Evolutionary conservation across 169 alveolate genomes (phyloP).

Genomic region (Babesia bigemina): DNA sequence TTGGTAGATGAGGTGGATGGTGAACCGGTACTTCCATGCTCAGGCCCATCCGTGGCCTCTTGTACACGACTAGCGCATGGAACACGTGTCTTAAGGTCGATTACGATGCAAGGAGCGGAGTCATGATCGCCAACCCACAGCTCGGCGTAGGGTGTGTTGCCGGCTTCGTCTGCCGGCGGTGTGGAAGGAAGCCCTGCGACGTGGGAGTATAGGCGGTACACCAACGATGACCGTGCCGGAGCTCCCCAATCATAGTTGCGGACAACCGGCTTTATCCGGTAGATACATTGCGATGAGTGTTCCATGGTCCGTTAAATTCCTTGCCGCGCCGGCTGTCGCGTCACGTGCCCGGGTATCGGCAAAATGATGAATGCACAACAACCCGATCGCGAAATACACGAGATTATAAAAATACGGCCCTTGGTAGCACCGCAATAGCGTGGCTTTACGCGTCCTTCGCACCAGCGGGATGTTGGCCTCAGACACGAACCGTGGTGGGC

Average conservation of each 20-base stretch:
- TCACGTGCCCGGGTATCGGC: too few species aligned
- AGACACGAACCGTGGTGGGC: background rate
- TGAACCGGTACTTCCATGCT: too few species aligned
- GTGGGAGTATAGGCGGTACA: conserved; percentile 29
- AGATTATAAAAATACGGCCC: too few species aligned
- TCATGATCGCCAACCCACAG: conserved; percentile 77
- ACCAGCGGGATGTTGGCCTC: background rate
- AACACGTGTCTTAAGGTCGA: background rate
- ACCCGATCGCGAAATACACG: too few species aligned
- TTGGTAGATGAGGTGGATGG: background rate
- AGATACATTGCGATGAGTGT: conserved; percentile 9
- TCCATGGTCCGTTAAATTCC: background rate
- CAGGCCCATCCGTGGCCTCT: background rate
- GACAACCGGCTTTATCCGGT: conserved; percentile 44
- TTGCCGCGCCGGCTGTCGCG: too few species aligned
- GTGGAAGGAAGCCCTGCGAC: background rate
- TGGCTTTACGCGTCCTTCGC: too few species aligned
- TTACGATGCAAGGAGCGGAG: conserved; percentile 68
- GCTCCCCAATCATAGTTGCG: conserved; percentile 64
- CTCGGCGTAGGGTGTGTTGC: conserved; percentile 65
- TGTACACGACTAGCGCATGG: too few species aligned
- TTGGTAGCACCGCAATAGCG: too few species aligned
- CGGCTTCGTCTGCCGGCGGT: background rate
- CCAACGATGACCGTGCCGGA: conserved; percentile 38
- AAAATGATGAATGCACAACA: too few species aligned